These are phyloP conservation scores for Ceratobasidium sp. DNA, from an alignment of 1,284 basidiomycete genomes.

Conservation along the genomic window DNA sequence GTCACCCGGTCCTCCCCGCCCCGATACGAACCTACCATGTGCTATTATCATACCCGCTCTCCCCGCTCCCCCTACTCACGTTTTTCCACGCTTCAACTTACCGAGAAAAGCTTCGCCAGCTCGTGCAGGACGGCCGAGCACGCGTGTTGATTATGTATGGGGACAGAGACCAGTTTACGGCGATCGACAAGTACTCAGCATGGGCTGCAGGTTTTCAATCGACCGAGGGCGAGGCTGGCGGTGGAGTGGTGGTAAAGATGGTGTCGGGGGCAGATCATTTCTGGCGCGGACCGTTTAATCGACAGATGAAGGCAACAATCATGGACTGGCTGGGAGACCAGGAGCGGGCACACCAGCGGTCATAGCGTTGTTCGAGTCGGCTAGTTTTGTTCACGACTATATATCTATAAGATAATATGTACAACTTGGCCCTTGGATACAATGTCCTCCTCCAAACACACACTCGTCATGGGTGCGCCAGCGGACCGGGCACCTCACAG, in stretches of 20 bases:
- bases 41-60: conserved; percentile 80
- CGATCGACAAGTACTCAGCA: conserved; percentile 61
- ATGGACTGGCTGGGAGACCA: conserved; percentile 17
- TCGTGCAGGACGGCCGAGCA: conserved; percentile 60
- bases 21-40: conserved; percentile 69
- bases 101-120: conserved; percentile 60
- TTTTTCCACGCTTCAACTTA: conserved; percentile 70
- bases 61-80: conserved; percentile 72
- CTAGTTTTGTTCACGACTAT: background rate
- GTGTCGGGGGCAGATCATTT: conserved; percentile 63
- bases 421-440: conserved; percentile 21
- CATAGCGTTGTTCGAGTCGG: background rate
- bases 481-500: conserved; percentile 33
- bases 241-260: conserved; percentile 52
- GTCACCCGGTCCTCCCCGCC: conserved; percentile 63
- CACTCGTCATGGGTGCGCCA: conserved; percentile 39
- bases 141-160: conserved; percentile 75
- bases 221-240: conserved; percentile 46
- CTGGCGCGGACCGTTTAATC: conserved; percentile 54
- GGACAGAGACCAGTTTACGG: conserved; percentile 77
- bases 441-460: conserved; percentile 22
- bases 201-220: conserved; percentile 63
- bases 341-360: background rate
- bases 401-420: conserved; percentile 4
- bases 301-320: conserved; percentile 23